Base-by-base conservation (phyloP, 2,329 filamentous ascomycete genomes). In the Blastomyces parvus region DNA sequence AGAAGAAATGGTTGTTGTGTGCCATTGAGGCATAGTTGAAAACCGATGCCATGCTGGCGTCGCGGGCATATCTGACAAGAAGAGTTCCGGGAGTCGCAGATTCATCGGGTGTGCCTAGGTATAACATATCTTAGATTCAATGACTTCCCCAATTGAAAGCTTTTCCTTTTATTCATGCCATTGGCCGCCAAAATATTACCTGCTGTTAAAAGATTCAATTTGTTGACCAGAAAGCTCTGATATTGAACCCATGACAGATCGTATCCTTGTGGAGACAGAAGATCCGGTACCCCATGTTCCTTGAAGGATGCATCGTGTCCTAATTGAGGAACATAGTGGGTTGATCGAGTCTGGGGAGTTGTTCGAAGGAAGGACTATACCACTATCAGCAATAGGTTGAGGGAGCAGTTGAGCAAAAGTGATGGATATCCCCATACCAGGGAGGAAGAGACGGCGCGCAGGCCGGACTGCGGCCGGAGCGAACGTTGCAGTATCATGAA, bases 11-110 rank as follows among this genome's bases (percentile, higher is more conserved):
- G 76, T 86, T 97, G 84, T 97, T 97, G 83, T 90, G 88, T 63
- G 91, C 90, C 89, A 96, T 96, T 70, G 90, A 96, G 76, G 94
- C 94, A 76, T 95, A 86, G 84, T 97, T 99, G 86, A 99, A 99
- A 74, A 88, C 81, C 69, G 87, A 82, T 52, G 94, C 94, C 66
- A 84, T 82, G 69, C 82, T 82, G 55, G 93, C 88, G 71, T 94
- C 85, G 76, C 91, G 90, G 65, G 93, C 89, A 64, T 88, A 88
- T 71, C 85, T 81, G 71, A 93, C 81, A 72, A 89, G 78, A 72
- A 96, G 86, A 57, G 86, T 80, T 76, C 89, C 86, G 65, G 85
- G 76, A 60, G 82, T 79, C 68, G 82, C 79, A 73, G 84, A 78
- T 68, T 87, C 87, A 71, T 84, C 82, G 22, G 85, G 80, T 68